phyloP scores from a whole-genome alignment of 116 monocot genomes.

The Papilionanthe hybrid region DNA sequence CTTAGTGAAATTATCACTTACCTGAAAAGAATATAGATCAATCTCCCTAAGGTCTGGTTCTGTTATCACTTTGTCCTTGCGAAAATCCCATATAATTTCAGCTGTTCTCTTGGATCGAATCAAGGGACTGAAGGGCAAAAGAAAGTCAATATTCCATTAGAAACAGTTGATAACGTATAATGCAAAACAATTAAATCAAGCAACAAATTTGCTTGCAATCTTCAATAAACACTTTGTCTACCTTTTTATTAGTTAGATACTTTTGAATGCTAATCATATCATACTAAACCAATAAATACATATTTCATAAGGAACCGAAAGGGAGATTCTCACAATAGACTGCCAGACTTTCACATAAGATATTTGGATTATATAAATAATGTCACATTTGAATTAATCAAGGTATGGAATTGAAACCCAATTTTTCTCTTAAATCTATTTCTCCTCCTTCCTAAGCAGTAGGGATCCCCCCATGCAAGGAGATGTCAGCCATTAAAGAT shows the following conservation, averaged over 20 bases:
- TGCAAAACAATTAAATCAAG: no score
- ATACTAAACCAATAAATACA: background rate
- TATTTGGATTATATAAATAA: background rate
- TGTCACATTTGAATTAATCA: background rate
- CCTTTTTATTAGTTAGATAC: background rate
- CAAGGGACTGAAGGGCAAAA: constrained; percentile 47
- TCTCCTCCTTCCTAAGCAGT: background rate
- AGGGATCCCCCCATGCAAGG: background rate
- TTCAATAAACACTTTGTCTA: no score
- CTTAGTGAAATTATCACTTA: constrained; percentile 13
- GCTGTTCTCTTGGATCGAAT: constrained; percentile 75
- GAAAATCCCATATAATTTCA: constrained; percentile 78
- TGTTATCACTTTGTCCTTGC: constrained; percentile 47
- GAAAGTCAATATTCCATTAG: background rate
- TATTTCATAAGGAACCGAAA: background rate
- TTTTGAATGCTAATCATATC: background rate
- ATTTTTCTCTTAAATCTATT: background rate
- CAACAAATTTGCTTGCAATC: no score
- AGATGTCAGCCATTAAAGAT: no score
- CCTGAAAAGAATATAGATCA: constrained; percentile 96
- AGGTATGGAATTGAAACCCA: background rate
- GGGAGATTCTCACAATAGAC: background rate
- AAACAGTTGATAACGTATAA: background rate
- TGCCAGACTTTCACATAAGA: background rate
- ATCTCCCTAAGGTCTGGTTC: constrained; percentile 82